Evolutionary conservation across 164 flowering plant species (phyloP).

Genomic region (Buxus sempervirens): DNA sequence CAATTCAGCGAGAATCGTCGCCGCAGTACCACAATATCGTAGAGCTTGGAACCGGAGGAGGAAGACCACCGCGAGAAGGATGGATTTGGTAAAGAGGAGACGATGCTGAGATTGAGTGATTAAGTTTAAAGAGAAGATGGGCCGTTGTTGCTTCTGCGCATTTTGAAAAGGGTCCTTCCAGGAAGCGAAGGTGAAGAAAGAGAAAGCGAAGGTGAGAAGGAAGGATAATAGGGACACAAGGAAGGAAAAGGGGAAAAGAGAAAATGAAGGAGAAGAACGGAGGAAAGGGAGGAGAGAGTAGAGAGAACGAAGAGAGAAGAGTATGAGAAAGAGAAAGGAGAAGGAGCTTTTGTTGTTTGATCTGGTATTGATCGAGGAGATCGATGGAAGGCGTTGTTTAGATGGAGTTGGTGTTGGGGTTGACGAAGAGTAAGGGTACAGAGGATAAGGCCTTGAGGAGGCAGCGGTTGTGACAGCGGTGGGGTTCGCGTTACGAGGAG

Average conservation of each 20-base stretch:
- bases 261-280: slow-evolving; percentile 38
- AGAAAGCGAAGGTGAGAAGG: slow-evolving; percentile 32
- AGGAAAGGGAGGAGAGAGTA: slow-evolving; percentile 67
- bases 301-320: slow-evolving; percentile 73
- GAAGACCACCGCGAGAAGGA: slow-evolving; percentile 60
- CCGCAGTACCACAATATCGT: slow-evolving; percentile 72
- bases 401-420: slow-evolving; percentile 79
- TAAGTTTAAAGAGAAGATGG: slow-evolving; percentile 32
- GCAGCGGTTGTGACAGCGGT: slow-evolving; percentile 16
- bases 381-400: slow-evolving; percentile 42
- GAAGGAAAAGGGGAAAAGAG: slow-evolving; percentile 33
- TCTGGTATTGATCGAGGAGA: slow-evolving; percentile 12
- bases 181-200: slow-evolving; percentile 22
- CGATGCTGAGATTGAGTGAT: slow-evolving; percentile 44
- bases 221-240: slow-evolving; percentile 40
- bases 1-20: slow-evolving; percentile 81
- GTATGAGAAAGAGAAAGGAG: slow-evolving; percentile 64
- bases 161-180: slow-evolving; percentile 17
- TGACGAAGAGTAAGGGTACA: slow-evolving; percentile 23
- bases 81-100: slow-evolving; percentile 45
- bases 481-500: slow-evolving; percentile 37
- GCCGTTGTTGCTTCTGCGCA: slow-evolving; percentile 16
- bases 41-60: slow-evolving; percentile 86
- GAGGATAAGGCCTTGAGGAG: slow-evolving; percentile 33
- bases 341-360: slow-evolving; percentile 15